Evolutionary conservation across 257 asterid species (phyloP).

Genomic region (Solanum okadae): DNA sequence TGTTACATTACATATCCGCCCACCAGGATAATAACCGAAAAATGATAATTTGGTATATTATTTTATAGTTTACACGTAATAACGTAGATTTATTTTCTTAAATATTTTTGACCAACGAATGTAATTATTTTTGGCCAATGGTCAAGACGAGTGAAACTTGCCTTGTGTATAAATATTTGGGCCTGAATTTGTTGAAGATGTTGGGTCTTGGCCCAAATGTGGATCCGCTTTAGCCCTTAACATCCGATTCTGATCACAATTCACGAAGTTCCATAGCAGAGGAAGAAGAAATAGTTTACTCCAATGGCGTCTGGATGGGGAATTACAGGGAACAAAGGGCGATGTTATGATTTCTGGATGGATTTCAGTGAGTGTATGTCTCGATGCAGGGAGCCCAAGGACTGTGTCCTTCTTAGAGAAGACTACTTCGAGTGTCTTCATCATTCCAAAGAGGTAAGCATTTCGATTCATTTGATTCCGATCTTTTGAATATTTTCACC

Average conservation of each 20-base stretch:
- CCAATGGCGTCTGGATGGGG: slow-evolving; percentile 98
- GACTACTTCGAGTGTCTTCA: slow-evolving; percentile 97
- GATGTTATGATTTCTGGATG: slow-evolving; percentile 98
- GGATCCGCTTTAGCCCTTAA: background rate
- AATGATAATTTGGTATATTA: too few relatives aligned
- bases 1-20: background rate
- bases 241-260: background rate
- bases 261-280: background rate
- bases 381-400: slow-evolving; percentile 80
- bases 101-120: too few relatives aligned
- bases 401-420: slow-evolving; percentile 85
- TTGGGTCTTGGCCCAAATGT: background rate
- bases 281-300: background rate
- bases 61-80: too few relatives aligned
- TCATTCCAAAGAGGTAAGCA: slow-evolving; percentile 79
- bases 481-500: background rate
- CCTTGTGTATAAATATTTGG: background rate
- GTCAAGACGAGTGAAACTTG: too few relatives aligned
- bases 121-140: too few relatives aligned
- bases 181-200: background rate
- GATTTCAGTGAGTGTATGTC: slow-evolving; percentile 98
- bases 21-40: background rate
- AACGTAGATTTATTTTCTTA: too few relatives aligned
- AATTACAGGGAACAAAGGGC: slow-evolving; percentile 89
- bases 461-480: background rate